phyloP scores from a whole-genome alignment of 495 filamentous ascomycete species.

The Viridothelium virens region DNA sequence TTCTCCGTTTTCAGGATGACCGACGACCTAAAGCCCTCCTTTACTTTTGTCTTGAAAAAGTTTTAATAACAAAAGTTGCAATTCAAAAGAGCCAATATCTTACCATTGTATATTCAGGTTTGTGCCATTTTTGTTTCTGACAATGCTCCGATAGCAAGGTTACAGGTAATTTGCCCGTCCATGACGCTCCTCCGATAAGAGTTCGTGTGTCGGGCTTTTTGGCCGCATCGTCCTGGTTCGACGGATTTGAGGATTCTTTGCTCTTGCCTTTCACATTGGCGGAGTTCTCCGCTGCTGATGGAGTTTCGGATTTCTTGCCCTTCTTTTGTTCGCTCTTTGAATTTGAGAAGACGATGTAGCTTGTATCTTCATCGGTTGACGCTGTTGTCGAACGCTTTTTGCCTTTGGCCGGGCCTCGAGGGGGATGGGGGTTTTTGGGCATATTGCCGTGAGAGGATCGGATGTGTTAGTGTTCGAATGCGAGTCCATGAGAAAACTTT shows the following conservation, averaged over 20 bases:
- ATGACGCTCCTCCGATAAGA: slow-evolving; percentile 88
- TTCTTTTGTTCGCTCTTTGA: slow-evolving; percentile 48
- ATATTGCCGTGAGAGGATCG: slow-evolving; percentile 6
- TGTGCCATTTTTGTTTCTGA: slow-evolving; percentile 91
- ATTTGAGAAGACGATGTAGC: slow-evolving; percentile 62
- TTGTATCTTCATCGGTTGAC: slow-evolving; percentile 43
- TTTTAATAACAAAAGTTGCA: neutral
- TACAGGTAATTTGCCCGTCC: slow-evolving; percentile 94
- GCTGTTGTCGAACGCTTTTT: slow-evolving; percentile 28
- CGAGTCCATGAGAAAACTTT: slow-evolving; percentile 2
- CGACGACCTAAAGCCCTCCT: slow-evolving; percentile 59
- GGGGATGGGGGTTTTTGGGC: slow-evolving; percentile 30
- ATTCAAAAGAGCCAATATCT: slow-evolving; percentile 15
- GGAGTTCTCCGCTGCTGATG: slow-evolving; percentile 4
- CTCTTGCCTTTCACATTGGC: slow-evolving; percentile 28
- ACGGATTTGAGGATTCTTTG: slow-evolving; percentile 39
- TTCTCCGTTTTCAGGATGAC: slow-evolving; percentile 73
- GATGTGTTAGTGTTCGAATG: neutral
- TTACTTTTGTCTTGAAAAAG: slow-evolving; percentile 39
- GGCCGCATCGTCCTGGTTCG: slow-evolving; percentile 44
- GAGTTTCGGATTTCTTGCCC: slow-evolving; percentile 35
- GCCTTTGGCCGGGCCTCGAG: slow-evolving; percentile 21
- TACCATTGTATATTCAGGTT: slow-evolving; percentile 81
- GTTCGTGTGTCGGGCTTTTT: slow-evolving; percentile 77
- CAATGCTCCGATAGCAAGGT: slow-evolving; percentile 90